These are phyloP conservation scores for Clitopilus passeckerianus DNA, from an alignment of 768 basidiomycete species.

Conservation along the genomic window DNA sequence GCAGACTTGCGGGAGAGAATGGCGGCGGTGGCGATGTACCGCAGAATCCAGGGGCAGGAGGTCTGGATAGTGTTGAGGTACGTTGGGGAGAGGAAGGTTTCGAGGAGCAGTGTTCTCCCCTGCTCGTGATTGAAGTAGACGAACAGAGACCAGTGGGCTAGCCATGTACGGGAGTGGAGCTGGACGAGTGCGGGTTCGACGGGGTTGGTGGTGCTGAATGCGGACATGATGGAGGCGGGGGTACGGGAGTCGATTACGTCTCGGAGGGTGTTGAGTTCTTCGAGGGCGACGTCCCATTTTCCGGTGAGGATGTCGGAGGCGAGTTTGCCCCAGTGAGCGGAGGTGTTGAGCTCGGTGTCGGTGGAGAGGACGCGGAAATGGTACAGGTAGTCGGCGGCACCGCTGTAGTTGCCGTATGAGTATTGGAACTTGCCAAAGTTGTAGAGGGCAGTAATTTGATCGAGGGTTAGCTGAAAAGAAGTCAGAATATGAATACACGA, in stretches of 20 bases:
- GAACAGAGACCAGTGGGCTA: constrained; percentile 96
- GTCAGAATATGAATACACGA: neutral
- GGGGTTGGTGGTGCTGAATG: constrained; percentile 24
- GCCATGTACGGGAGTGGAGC: constrained; percentile 93
- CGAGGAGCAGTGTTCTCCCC: constrained; percentile 87
- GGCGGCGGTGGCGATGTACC: constrained; percentile 91
- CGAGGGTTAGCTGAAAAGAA: constrained; percentile 72
- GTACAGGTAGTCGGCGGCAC: constrained; percentile 96
- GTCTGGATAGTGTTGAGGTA: constrained; percentile 99
- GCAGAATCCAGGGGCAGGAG: constrained; percentile 88
- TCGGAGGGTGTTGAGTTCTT: constrained; percentile 92
- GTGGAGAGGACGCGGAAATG: constrained; percentile 98
- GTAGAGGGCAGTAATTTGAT: constrained; percentile 94
- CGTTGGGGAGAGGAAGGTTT: constrained; percentile 92
- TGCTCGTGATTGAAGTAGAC: constrained; percentile 97
- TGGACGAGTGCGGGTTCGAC: constrained; percentile 77
- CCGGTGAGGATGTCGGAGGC: constrained; percentile 94
- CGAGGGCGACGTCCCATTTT: constrained; percentile 91
- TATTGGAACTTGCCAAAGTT: constrained; percentile 99
- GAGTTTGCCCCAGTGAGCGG: constrained; percentile 98
- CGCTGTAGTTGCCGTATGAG: constrained; percentile 96
- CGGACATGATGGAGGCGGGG: constrained; percentile 35
- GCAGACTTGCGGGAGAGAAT: constrained; percentile 84
- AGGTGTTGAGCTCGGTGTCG: constrained; percentile 87
- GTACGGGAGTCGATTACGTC: constrained; percentile 85